These are phyloP conservation scores for Niveomyces coronatus DNA, from an alignment of 2,329 filamentous ascomycete species.

Conservation along the genomic window DNA sequence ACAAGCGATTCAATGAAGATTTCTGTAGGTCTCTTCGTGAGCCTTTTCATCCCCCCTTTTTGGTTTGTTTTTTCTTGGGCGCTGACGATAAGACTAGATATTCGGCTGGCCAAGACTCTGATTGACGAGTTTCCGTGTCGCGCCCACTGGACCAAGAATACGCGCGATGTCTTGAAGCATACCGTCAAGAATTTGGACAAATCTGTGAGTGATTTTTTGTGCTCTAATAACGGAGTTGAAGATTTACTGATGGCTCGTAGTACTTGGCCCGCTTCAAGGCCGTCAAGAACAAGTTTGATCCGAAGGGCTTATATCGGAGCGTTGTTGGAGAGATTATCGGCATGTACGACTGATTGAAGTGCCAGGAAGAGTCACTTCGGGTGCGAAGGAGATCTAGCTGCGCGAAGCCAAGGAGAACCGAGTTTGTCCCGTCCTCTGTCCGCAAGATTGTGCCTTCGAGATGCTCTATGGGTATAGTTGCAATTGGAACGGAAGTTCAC, in stretches of 20 bases:
- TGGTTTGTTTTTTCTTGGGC: no score
- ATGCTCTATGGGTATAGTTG: no score
- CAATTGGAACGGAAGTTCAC: no score
- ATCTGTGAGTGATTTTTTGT: constrained; percentile 19
- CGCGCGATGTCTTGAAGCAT: constrained; percentile 33
- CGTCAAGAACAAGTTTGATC: constrained; percentile 37
- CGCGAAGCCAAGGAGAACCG: no score
- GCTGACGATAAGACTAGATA: no score
- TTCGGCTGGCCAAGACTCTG: constrained; percentile 19
- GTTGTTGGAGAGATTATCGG: constrained; percentile 39
- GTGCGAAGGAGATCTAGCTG: no score
- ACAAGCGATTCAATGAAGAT: constrained; percentile 36
- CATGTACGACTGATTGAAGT: constrained; percentile 27
- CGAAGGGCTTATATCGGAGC: constrained; percentile 35
- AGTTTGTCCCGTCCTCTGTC: no score
- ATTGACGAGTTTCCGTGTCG: constrained; percentile 40
- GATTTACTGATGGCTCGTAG: constrained; percentile 11
- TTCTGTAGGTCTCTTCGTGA: constrained; percentile 30
- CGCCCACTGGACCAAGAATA: constrained; percentile 46
- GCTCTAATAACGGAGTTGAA: neutral
- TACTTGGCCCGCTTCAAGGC: constrained; percentile 37
- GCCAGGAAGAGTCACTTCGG: no score
- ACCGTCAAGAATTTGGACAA: constrained; percentile 37
- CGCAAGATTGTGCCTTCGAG: neutral
- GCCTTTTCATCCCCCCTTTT: neutral